Conservation (phyloP, 768 basidiomycete genomes). For the Psilocybe cyanescens region DNA sequence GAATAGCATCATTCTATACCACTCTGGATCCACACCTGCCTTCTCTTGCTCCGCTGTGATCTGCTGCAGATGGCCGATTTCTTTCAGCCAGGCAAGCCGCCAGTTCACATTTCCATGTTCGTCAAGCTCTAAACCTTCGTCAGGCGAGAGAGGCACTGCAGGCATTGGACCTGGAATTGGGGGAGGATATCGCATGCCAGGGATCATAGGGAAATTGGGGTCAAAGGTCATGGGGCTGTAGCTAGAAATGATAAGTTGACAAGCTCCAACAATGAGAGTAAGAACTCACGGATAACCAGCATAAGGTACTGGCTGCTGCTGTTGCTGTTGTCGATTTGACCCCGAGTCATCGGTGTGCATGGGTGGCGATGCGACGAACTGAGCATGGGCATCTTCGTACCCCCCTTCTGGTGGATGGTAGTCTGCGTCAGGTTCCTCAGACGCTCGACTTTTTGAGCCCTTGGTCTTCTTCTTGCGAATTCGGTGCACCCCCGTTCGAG, state of each 20-base stretch:
- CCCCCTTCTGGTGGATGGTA: slow-evolving; percentile 58
- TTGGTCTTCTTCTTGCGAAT: slow-evolving; percentile 87
- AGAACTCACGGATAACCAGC: slow-evolving; percentile 63
- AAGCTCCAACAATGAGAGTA: not conserved
- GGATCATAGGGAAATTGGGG: slow-evolving; percentile 72
- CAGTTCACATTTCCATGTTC: slow-evolving; percentile 83
- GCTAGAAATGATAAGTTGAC: slow-evolving; percentile 13
- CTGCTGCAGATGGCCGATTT: slow-evolving; percentile 74
- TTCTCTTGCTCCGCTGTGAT: slow-evolving; percentile 85
- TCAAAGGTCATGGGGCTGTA: slow-evolving; percentile 58
- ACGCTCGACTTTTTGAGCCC: slow-evolving; percentile 47
- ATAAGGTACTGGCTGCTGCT: slow-evolving; percentile 49
- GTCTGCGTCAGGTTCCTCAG: slow-evolving; percentile 68
- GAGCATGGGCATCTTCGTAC: slow-evolving; percentile 59
- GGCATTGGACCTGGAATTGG: slow-evolving; percentile 55
- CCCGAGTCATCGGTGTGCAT: slow-evolving; percentile 66
- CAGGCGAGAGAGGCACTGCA: slow-evolving; percentile 56
- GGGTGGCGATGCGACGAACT: slow-evolving; percentile 57
- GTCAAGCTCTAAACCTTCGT: slow-evolving; percentile 72
- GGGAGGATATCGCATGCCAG: slow-evolving; percentile 67
- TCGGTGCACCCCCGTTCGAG: slow-evolving; percentile 87
- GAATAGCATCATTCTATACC: slow-evolving; percentile 86
- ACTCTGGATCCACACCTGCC: slow-evolving; percentile 78
- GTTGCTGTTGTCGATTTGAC: slow-evolving; percentile 52
- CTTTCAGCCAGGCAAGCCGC: slow-evolving; percentile 81